phyloP scores from a whole-genome alignment of 2,329 filamentous ascomycete species.

The Sclerotinia glacialis region DNA sequence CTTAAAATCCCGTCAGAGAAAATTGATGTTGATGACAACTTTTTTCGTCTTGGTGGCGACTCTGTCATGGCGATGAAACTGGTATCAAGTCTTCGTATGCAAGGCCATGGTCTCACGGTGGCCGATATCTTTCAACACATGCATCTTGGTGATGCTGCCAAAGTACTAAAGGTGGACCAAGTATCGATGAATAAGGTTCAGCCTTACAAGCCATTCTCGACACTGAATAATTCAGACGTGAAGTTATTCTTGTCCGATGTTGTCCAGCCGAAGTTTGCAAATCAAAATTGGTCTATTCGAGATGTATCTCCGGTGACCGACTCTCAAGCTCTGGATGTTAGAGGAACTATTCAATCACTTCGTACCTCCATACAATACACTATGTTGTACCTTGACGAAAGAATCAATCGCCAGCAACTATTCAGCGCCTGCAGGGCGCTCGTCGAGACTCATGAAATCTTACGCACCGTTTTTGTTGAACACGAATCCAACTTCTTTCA shows the following conservation, averaged over 20 bases:
- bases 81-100: conserved; percentile 41
- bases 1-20: conserved; percentile 34
- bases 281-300: conserved; percentile 41
- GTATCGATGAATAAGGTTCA: conserved; percentile 28
- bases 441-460: conserved; percentile 40
- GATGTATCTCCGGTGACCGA: conserved; percentile 44
- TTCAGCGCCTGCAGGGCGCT: conserved; percentile 35
- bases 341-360: conserved; percentile 36
- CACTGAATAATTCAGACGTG: conserved; percentile 38
- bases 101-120: conserved; percentile 42
- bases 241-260: conserved; percentile 40
- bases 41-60: conserved; percentile 43
- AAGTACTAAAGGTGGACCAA: conserved; percentile 36
- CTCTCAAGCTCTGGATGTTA: conserved; percentile 44
- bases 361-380: conserved; percentile 44
- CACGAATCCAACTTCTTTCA: conserved; percentile 40
- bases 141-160: conserved; percentile 17
- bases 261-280: conserved; percentile 41
- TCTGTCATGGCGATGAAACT: conserved; percentile 45
- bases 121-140: conserved; percentile 44
- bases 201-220: conserved; percentile 41
- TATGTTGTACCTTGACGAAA: conserved; percentile 38
- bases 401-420: conserved; percentile 36
- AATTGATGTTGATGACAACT: conserved; percentile 42
- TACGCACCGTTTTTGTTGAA: conserved; percentile 43